Evolutionary conservation across 208 protist genomes (phyloP).

Genomic region (Trichomonas tenax): DNA sequence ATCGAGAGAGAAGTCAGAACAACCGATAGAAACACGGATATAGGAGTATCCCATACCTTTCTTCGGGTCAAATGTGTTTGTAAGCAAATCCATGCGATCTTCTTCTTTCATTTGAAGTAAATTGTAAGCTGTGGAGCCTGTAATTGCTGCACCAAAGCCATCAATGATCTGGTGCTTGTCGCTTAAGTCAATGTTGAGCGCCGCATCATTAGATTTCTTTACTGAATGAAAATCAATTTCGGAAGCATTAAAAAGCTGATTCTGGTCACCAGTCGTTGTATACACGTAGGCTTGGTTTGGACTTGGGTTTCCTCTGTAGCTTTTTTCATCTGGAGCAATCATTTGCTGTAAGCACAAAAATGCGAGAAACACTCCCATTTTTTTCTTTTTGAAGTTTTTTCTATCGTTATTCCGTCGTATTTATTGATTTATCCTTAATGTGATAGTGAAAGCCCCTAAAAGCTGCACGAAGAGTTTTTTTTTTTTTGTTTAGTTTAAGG

Average conservation of each 20-base stretch:
- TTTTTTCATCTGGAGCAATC: too few relatives aligned
- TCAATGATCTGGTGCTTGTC: not conserved
- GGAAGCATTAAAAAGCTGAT: not conserved
- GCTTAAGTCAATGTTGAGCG: not conserved
- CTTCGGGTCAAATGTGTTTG: not conserved
- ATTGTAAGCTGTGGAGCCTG: not conserved
- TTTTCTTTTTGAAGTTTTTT: too few relatives aligned
- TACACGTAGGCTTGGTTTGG: not conserved
- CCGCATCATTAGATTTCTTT: not conserved
- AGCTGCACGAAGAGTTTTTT: too few relatives aligned
- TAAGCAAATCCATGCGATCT: not conserved
- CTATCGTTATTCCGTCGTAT: not conserved
- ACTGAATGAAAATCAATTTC: not conserved
- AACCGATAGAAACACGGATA: not conserved
- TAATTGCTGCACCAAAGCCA: slow-evolving; percentile 3
- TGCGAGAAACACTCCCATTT: not conserved
- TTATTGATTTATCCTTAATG: not conserved
- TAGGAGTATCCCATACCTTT: not conserved
- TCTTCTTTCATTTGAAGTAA: not conserved
- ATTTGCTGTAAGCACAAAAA: too few relatives aligned
- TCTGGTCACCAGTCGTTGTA: not conserved
- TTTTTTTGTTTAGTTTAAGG: too few relatives aligned
- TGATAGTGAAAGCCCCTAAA: too few relatives aligned
- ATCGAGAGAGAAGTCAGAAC: not conserved
- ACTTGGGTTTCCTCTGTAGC: not conserved